These are phyloP conservation scores for Linnemannia elongata DNA, from an alignment of 192 early-diverging fungal genomes.

Conservation along the genomic window DNA sequence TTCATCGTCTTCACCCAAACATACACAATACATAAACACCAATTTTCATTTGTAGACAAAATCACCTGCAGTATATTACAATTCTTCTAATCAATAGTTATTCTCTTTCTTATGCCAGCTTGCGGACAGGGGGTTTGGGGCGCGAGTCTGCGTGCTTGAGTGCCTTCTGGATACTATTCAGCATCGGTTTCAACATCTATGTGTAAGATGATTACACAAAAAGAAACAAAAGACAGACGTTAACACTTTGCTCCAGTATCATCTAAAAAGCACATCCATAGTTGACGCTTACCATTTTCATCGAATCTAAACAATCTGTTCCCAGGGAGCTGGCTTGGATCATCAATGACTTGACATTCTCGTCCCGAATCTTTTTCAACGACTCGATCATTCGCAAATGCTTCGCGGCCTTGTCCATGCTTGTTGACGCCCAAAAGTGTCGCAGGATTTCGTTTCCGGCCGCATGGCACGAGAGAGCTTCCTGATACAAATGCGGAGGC, in stretches of 20 bases:
- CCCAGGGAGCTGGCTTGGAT: constrained; percentile 53
- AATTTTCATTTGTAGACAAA: constrained; percentile 2
- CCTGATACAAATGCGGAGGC: constrained; percentile 57
- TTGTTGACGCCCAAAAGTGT: constrained; percentile 68
- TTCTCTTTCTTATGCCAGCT: constrained; percentile 7
- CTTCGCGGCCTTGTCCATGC: constrained; percentile 61
- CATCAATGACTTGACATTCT: constrained; percentile 58
- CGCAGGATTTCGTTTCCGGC: constrained; percentile 67
- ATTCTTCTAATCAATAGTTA: background rate
- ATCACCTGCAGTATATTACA: background rate
- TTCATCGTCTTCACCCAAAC: no score
- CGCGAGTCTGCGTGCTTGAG: constrained; percentile 56
- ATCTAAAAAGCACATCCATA: background rate
- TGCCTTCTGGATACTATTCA: constrained; percentile 58
- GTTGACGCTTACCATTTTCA: constrained; percentile 39
- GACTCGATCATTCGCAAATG: constrained; percentile 64
- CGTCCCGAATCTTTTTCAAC: constrained; percentile 57
- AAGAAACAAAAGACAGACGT: background rate
- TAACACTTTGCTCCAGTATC: background rate
- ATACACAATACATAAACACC: background rate
- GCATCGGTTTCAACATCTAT: constrained; percentile 61
- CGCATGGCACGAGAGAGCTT: constrained; percentile 60
- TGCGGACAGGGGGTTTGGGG: constrained; percentile 9
- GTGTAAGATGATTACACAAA: background rate
- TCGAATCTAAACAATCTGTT: constrained; percentile 26